A percentile compares a stretch with the other conserved stretches of the same genome.
Conservation (phyloP, 768 basidiomycete species). For the Kwoniella pini region DNA sequence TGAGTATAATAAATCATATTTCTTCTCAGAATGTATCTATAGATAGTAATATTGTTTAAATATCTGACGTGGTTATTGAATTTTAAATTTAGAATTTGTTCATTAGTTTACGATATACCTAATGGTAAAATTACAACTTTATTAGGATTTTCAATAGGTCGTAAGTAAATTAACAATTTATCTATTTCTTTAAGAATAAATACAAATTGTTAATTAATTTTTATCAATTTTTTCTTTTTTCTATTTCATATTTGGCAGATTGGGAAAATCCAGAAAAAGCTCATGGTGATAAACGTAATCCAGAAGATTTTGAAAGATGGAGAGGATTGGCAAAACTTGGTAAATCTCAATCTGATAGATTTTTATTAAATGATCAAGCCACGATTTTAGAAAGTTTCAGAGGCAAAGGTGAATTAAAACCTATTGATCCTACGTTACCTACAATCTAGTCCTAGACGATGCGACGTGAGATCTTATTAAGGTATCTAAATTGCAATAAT, state of each 20-base stretch:
- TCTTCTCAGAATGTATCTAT: too few relatives aligned
- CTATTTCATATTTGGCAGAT: too few relatives aligned
- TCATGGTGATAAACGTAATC: slow-evolving; percentile 15
- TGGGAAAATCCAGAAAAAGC: slow-evolving; percentile 14
- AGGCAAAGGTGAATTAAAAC: slow-evolving; percentile 6
- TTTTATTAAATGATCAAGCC: slow-evolving; percentile 14
- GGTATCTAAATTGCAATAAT: too few relatives aligned
- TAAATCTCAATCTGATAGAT: slow-evolving; percentile 10
- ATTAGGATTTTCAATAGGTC: slow-evolving; percentile 11
- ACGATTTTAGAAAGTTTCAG: slow-evolving; percentile 10
- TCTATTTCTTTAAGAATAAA: slow-evolving; percentile 1
- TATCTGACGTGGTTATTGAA: neutral
- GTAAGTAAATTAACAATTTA: neutral
- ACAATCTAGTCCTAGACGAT: neutral
- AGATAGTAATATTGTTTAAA: too few relatives aligned
- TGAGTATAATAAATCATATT: neutral
- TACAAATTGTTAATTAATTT: too few relatives aligned
- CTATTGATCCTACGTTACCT: slow-evolving; percentile 4
- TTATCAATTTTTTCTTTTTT: too few relatives aligned
- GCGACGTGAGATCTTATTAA: too few relatives aligned
- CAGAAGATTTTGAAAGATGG: slow-evolving; percentile 12
- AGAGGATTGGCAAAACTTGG: slow-evolving; percentile 5
- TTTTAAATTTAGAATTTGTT: neutral
- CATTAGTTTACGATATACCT: slow-evolving; percentile 8
- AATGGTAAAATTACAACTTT: slow-evolving; percentile 4